These are phyloP conservation scores for Kazachstania taianensis DNA, from an alignment of 805 yeast genomes.

Conservation along the genomic window DNA sequence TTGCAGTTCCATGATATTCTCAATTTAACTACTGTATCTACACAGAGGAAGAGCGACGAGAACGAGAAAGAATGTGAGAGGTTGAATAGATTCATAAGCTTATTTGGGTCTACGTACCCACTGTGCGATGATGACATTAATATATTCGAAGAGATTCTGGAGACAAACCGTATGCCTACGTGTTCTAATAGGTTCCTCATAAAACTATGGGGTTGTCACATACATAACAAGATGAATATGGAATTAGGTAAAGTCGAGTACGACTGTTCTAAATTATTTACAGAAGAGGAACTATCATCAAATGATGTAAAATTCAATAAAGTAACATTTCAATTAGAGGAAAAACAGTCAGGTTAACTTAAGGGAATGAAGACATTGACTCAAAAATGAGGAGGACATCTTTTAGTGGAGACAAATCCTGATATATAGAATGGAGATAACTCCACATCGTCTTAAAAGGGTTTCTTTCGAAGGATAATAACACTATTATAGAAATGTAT, in stretches of 20 bases:
- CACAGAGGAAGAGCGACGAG: not conserved
- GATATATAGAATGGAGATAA: too few species aligned
- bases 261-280: conserved; percentile 65
- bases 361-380: too few species aligned
- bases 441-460: not conserved
- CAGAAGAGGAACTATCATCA: conserved; percentile 41
- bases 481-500: not conserved
- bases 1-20: conserved; percentile 3
- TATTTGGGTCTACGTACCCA: conserved; percentile 87
- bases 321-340: conserved; percentile 12
- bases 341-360: conserved; percentile 12
- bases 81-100: conserved; percentile 41
- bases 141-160: conserved; percentile 64
- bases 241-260: conserved; percentile 78
- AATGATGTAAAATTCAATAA: conserved; percentile 42
- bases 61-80: not conserved
- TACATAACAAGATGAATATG: conserved; percentile 86
- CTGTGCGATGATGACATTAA: conserved; percentile 83
- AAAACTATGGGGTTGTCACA: conserved; percentile 88
- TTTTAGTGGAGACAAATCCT: too few species aligned
- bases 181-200: conserved; percentile 71
- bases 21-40: too few species aligned
- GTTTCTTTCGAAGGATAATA: not conserved
- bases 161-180: conserved; percentile 70
- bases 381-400: too few species aligned